Conservation (phyloP, 148 eudicot genomes). For the Chenopodium formosanum region DNA sequence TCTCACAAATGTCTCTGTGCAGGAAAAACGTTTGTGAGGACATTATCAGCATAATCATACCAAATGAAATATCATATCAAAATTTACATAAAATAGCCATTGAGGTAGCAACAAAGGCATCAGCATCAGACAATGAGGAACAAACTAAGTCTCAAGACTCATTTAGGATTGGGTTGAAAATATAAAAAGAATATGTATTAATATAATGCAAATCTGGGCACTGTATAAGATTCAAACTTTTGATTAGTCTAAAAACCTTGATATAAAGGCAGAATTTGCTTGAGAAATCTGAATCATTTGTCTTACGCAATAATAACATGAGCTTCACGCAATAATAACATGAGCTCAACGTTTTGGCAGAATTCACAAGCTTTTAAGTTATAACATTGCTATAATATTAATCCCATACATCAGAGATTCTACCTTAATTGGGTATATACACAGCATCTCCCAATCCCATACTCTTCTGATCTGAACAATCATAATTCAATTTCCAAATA, state of each 20-base stretch:
- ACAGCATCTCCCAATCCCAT: too few species aligned
- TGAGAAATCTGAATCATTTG: not conserved
- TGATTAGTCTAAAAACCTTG: not conserved
- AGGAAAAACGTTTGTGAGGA: not conserved
- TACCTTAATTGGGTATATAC: too few species aligned
- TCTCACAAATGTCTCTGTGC: conserved; percentile 96
- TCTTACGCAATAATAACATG: too few species aligned
- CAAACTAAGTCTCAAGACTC: not conserved
- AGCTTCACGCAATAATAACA: too few species aligned
- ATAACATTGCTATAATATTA: too few species aligned
- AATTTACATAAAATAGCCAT: not conserved
- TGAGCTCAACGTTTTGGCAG: too few species aligned
- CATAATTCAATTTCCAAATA: too few species aligned
- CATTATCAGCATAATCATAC: not conserved
- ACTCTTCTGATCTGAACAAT: too few species aligned
- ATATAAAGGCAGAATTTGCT: not conserved
- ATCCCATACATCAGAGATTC: too few species aligned
- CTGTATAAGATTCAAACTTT: not conserved
- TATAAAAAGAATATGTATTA: not conserved
- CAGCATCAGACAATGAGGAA: not conserved
- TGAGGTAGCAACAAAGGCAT: not conserved
- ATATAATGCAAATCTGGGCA: not conserved
- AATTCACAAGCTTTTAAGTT: too few species aligned
- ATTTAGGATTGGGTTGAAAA: not conserved
- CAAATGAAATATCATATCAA: not conserved